Conservation (phyloP, 1,284 basidiomycete species). For the Erythrobasidium hasegawianum region DNA sequence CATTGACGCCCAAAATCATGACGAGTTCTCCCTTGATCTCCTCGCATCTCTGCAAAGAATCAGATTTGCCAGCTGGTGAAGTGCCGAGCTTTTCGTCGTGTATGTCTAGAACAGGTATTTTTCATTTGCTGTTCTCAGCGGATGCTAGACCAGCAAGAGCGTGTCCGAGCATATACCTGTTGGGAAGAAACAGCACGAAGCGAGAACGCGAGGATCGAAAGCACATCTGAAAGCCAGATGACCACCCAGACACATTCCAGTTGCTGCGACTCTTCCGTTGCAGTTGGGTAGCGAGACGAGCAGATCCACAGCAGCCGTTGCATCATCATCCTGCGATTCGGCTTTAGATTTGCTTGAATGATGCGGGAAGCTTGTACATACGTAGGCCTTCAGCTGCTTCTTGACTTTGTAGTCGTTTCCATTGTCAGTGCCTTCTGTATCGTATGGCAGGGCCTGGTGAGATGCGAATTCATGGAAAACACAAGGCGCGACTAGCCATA, state of each 20-base stretch:
- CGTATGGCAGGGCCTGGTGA: conserved; percentile 79
- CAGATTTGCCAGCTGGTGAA: conserved; percentile 61
- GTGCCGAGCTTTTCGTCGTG: conserved; percentile 43
- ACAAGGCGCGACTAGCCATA: conserved; percentile 62
- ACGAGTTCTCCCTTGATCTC: conserved; percentile 81
- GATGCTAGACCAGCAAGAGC: too few species aligned
- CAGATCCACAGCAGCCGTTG: conserved; percentile 69
- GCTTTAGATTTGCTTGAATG: conserved; percentile 48
- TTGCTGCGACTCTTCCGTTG: conserved; percentile 66
- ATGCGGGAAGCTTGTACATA: background rate
- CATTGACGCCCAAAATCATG: conserved; percentile 94
- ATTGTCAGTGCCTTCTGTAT: conserved; percentile 75
- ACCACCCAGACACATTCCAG: conserved; percentile 58
- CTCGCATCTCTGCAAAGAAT: conserved; percentile 70
- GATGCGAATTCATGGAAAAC: conserved; percentile 86
- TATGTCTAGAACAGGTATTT: too few species aligned
- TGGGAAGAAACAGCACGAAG: conserved; percentile 86
- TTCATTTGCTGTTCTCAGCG: too few species aligned
- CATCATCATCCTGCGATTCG: conserved; percentile 70
- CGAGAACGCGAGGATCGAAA: conserved; percentile 75
- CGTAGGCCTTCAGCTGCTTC: conserved; percentile 39
- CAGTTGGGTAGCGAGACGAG: conserved; percentile 69
- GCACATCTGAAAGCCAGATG: conserved; percentile 64
- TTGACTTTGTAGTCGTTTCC: conserved; percentile 81
- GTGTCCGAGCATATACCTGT: too few species aligned